Evolutionary conservation across 106 monocot genomes (phyloP).

Genomic region (Dioscorea zingiberensis): DNA sequence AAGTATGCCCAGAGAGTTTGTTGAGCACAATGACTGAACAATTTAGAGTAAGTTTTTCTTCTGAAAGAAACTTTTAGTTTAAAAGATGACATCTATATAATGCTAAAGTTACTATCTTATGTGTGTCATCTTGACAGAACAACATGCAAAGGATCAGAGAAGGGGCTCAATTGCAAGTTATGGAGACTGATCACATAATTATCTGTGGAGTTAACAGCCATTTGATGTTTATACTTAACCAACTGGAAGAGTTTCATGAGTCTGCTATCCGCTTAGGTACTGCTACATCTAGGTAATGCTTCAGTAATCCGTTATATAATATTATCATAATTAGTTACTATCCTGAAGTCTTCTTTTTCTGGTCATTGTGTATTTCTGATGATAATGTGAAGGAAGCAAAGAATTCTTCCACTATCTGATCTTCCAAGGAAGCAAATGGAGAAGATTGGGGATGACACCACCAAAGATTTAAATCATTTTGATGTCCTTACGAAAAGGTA

Average conservation of each 20-base stretch:
- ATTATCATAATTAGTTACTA: background rate
- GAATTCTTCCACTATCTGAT: slow-evolving; percentile 90
- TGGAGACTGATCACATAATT: too few relatives aligned
- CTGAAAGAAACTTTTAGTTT: too few relatives aligned
- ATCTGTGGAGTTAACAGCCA: too few relatives aligned
- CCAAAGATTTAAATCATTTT: slow-evolving; percentile 87
- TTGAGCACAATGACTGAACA: too few relatives aligned
- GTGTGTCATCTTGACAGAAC: slow-evolving; percentile 38
- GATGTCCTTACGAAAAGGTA: slow-evolving; percentile 92
- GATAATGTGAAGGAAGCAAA: slow-evolving; percentile 70
- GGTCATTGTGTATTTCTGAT: slow-evolving; percentile 12
- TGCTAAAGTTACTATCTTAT: too few relatives aligned
- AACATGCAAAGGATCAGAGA: slow-evolving; percentile 97
- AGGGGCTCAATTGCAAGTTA: slow-evolving; percentile 90
- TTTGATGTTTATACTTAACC: too few relatives aligned
- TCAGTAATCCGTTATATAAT: background rate
- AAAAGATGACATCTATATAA: too few relatives aligned
- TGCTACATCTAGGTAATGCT: too few relatives aligned
- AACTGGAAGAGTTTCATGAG: too few relatives aligned
- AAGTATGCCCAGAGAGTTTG: too few relatives aligned
- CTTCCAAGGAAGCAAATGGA: slow-evolving; percentile 91
- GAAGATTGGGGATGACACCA: slow-evolving; percentile 67
- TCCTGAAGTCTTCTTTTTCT: background rate
- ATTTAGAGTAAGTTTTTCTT: too few relatives aligned
- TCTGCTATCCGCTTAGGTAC: too few relatives aligned